Conservation (phyloP, 805 yeast species). For the Pichia ethanolica region DNA sequence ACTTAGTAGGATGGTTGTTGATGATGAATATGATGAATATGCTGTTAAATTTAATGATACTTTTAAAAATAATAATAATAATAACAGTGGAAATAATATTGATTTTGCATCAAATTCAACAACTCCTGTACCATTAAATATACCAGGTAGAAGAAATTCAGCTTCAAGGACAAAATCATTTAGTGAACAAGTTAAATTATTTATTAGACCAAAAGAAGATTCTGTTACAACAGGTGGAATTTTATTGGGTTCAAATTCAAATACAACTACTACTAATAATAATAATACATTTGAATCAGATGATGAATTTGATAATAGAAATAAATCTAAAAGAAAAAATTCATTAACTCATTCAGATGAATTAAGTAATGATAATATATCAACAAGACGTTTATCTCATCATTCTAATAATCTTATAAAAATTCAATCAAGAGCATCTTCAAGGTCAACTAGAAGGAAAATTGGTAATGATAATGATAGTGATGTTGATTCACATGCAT, state of each 20-base stretch:
- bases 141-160: slow-evolving; percentile 2
- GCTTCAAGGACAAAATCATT: slow-evolving; percentile 32
- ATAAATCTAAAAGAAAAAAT: slow-evolving; percentile 3
- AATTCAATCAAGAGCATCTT: slow-evolving; percentile 26
- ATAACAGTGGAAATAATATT: not conserved
- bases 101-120: slow-evolving; percentile 10
- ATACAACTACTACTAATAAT: slow-evolving; percentile 5
- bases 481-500: slow-evolving; percentile 65
- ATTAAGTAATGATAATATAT: not conserved
- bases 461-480: slow-evolving; percentile 36
- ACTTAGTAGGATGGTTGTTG: slow-evolving; percentile 23
- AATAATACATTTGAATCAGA: slow-evolving; percentile 6
- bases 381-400: not conserved
- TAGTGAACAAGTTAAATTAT: slow-evolving; percentile 35
- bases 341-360: not conserved
- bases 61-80: slow-evolving; percentile 7
- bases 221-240: slow-evolving; percentile 28
- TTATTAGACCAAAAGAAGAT: slow-evolving; percentile 29
- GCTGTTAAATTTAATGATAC: slow-evolving; percentile 20
- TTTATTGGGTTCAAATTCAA: slow-evolving; percentile 14
- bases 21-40: slow-evolving; percentile 24
- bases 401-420: slow-evolving; percentile 19
- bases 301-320: slow-evolving; percentile 1
- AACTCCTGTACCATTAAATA: slow-evolving; percentile 10
- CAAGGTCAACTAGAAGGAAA: slow-evolving; percentile 20